phyloP scores from a whole-genome alignment of 2,329 filamentous ascomycete genomes.

The Alternaria arbusti region DNA sequence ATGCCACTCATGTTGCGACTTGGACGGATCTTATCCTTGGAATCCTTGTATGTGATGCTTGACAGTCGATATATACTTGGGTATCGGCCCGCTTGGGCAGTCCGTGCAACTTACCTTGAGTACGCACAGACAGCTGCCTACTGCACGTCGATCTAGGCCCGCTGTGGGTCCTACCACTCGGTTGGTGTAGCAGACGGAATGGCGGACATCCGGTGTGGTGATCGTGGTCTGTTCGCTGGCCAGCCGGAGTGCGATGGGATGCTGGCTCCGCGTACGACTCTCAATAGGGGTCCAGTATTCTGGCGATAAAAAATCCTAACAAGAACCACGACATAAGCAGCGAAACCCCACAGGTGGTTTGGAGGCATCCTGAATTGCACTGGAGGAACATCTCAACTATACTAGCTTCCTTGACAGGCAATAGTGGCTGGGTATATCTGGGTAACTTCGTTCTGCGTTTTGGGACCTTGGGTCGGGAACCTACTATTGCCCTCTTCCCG shows the following conservation, averaged over 20 bases:
- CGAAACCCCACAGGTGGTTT: neutral
- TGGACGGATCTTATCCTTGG: neutral
- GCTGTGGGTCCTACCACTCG: neutral
- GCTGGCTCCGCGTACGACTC: neutral
- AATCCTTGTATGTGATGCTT: neutral
- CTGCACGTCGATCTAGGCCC: neutral
- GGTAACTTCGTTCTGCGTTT: neutral
- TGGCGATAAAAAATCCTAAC: neutral
- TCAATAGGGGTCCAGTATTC: neutral
- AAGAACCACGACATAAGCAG: neutral
- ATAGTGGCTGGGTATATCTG: neutral
- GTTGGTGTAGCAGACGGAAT: neutral
- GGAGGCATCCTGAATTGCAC: too few species aligned
- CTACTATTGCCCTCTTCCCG: fast-evolving
- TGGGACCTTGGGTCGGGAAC: neutral
- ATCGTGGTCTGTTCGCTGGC: neutral
- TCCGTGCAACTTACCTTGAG: neutral
- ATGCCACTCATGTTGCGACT: neutral
- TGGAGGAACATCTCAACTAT: neutral
- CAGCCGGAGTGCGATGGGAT: neutral
- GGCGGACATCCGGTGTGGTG: neutral
- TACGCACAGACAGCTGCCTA: neutral
- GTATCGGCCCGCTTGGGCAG: neutral
- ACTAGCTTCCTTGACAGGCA: neutral
- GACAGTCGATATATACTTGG: neutral